A percentile compares a stretch with the other conserved stretches of the same genome.
Conservation (phyloP, 192 early-diverging fungal species). For the Chytriomyces sp. region DNA sequence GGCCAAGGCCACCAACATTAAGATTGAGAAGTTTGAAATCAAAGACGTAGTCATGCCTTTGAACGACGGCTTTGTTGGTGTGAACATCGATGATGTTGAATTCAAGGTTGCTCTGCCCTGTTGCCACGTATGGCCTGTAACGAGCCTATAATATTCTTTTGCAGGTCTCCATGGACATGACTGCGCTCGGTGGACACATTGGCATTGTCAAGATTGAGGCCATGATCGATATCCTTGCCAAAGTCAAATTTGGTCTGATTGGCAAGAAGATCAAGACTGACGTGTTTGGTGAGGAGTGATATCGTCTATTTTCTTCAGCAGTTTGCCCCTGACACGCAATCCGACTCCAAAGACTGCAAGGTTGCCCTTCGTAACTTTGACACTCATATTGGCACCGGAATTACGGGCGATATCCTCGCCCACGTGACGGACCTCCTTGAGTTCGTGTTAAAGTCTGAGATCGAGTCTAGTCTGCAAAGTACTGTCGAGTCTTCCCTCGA, state of each 20-base stretch:
- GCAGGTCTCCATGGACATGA: constrained; percentile 15
- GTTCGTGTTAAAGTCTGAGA: background rate
- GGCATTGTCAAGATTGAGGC: constrained; percentile 1
- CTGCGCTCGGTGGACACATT: background rate
- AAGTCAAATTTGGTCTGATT: constrained; percentile 9
- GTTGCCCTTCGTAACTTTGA: constrained; percentile 19
- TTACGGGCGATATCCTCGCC: constrained; percentile 15
- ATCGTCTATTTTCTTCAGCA: background rate
- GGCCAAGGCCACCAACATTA: constrained; percentile 14
- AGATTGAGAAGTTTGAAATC: constrained; percentile 18
- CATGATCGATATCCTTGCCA: constrained; percentile 6
- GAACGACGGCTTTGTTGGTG: constrained; percentile 10
- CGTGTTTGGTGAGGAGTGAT: constrained; percentile 4
- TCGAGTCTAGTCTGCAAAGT: background rate
- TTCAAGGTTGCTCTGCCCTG: constrained; percentile 5
- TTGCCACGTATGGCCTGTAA: background rate
- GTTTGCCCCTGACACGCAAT: background rate
- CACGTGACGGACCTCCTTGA: constrained; percentile 1
- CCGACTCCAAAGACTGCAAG: too few species aligned
- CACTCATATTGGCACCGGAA: constrained; percentile 5
- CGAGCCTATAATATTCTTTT: too few species aligned
- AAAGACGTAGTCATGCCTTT: constrained; percentile 2
- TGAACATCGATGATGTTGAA: constrained; percentile 19
- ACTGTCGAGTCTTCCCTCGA: background rate
- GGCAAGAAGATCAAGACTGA: constrained; percentile 22